Evolutionary conservation across 2,329 filamentous ascomycete species (phyloP).

Genomic region (Sordariomycetes sp.): DNA sequence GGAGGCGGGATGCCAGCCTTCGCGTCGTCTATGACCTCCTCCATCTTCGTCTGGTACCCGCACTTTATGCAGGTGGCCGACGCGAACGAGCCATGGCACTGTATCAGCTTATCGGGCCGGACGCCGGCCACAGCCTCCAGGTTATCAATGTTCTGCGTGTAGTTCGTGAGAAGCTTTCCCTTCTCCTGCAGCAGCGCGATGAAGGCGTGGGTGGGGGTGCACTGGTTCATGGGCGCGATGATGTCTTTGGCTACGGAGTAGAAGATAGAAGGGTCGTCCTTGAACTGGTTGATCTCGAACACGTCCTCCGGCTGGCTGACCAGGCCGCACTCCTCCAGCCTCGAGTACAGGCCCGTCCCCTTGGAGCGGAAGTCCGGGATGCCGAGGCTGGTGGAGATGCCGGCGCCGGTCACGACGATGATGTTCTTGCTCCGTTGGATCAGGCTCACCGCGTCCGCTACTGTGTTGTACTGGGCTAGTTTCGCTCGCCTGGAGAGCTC

Average conservation of each 20-base stretch:
- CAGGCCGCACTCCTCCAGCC: constrained; percentile 66
- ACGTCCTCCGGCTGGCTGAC: constrained; percentile 79
- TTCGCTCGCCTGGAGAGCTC: constrained; percentile 77
- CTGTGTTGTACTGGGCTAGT: constrained; percentile 66
- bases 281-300: constrained; percentile 83
- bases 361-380: constrained; percentile 97
- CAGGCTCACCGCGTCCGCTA: constrained; percentile 77
- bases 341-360: constrained; percentile 82
- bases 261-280: constrained; percentile 78
- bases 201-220: constrained; percentile 88
- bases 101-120: constrained; percentile 68
- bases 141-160: constrained; percentile 98
- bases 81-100: constrained; percentile 94
- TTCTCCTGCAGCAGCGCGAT: constrained; percentile 81
- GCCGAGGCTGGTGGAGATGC: constrained; percentile 91
- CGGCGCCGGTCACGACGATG: constrained; percentile 87
- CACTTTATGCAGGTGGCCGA: constrained; percentile 85
- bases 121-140: constrained; percentile 84
- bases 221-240: constrained; percentile 67
- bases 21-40: constrained; percentile 71
- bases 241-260: constrained; percentile 89
- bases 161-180: constrained; percentile 87
- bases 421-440: constrained; percentile 70
- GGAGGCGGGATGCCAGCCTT: constrained; percentile 64
- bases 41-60: constrained; percentile 60